Conservation (phyloP, 148 eudicot genomes). For the Fagopyrum esculentum region DNA sequence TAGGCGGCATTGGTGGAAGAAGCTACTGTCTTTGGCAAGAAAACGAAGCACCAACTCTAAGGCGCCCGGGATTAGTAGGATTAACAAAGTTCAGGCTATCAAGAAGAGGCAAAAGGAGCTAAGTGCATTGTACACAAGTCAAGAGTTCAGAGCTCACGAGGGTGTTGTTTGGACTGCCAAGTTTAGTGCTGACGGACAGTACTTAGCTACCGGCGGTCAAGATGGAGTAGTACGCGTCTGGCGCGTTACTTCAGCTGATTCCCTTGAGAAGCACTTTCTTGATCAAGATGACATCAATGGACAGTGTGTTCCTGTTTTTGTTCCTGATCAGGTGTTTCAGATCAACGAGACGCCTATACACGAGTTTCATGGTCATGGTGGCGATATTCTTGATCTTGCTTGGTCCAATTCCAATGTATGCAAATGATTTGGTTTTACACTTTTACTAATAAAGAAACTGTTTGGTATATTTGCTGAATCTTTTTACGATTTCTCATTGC, state of each 20-base stretch:
- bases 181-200: constrained; percentile 76
- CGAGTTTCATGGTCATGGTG: constrained; percentile 52
- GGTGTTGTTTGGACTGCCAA: constrained; percentile 77
- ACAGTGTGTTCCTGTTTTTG: neutral
- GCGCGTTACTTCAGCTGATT: constrained; percentile 11
- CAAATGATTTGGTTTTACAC: neutral
- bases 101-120: constrained; percentile 55
- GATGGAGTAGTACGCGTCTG: constrained; percentile 79
- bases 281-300: neutral
- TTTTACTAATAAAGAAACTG: too few relatives aligned
- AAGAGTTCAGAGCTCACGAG: constrained; percentile 63
- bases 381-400: constrained; percentile 68
- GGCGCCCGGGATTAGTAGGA: neutral
- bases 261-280: neutral
- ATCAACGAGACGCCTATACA: constrained; percentile 59
- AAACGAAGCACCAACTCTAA: constrained; percentile 10
- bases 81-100: constrained; percentile 29
- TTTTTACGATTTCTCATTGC: constrained; percentile 19
- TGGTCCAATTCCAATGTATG: constrained; percentile 82
- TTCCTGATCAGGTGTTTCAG: constrained; percentile 27
- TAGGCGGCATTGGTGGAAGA: neutral
- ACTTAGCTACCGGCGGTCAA: constrained; percentile 76
- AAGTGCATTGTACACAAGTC: constrained; percentile 53
- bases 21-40: neutral
- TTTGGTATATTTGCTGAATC: neutral